phyloP scores from a whole-genome alignment of 2,329 filamentous ascomycete species.

The Cordyceps cateniannulata region DNA sequence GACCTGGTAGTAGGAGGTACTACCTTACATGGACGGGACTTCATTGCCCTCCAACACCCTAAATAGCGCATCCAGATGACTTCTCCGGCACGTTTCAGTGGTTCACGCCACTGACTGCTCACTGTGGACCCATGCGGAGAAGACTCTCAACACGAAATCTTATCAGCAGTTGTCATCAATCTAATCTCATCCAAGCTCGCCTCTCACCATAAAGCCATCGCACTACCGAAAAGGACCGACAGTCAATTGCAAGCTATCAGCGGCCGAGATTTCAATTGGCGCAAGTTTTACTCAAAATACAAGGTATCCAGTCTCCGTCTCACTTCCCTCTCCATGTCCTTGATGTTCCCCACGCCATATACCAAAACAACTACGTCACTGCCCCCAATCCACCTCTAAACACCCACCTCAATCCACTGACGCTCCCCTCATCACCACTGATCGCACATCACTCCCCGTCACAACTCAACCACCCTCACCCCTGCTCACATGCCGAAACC shows the following conservation, averaged over 20 bases:
- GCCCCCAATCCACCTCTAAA: neutral
- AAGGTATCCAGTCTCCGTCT: neutral
- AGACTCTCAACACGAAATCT: neutral
- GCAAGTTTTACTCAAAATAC: neutral
- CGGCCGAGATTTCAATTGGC: neutral
- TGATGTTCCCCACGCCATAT: neutral
- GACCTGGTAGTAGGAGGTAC: too few species aligned
- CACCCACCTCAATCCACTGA: neutral
- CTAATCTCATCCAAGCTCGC: neutral
- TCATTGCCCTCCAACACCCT: too few species aligned
- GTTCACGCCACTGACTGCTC: neutral
- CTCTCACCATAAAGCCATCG: neutral
- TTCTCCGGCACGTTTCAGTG: neutral
- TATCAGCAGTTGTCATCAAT: neutral
- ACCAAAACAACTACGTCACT: neutral
- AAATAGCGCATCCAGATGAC: too few species aligned
- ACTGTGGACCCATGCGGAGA: neutral
- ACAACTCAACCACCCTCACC: neutral
- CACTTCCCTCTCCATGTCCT: neutral
- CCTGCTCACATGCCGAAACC: conserved; percentile 53
- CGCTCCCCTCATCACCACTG: neutral
- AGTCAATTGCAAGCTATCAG: neutral
- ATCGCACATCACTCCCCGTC: neutral
- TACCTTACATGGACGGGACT: too few species aligned
- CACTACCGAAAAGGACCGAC: neutral